Conservation (phyloP, 176 grass and related monocot species). For the Tillandsia leiboldiana region DNA sequence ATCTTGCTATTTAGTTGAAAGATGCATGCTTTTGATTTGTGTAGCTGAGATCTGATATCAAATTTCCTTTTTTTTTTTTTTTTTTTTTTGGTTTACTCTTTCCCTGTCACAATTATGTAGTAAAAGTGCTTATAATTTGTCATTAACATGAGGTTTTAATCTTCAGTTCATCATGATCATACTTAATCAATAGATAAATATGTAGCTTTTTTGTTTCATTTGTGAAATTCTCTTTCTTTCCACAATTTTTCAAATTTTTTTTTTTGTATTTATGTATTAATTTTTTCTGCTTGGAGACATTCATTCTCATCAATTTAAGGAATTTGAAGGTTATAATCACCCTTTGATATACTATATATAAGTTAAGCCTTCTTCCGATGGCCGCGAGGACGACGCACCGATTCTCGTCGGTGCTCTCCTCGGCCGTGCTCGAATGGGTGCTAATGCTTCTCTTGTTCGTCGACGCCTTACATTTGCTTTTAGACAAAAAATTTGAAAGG, state of each 20-base stretch:
- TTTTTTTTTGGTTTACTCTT: background rate
- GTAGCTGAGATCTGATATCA: background rate
- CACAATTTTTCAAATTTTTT: too few species aligned
- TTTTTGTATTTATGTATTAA: background rate
- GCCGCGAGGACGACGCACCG: background rate
- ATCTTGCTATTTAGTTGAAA: background rate
- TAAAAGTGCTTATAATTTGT: too few species aligned
- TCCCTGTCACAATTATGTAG: background rate
- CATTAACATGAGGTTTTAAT: too few species aligned
- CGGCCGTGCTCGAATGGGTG: constrained; percentile 60
- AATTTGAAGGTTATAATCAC: background rate
- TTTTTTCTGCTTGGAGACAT: background rate
- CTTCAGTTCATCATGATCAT: too few species aligned
- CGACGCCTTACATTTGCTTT: constrained; percentile 52
- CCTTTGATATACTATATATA: background rate
- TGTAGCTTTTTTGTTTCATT: background rate
- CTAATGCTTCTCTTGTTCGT: constrained; percentile 76
- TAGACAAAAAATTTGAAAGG: too few species aligned
- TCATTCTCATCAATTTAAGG: background rate
- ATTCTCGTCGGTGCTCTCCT: constrained; percentile 38
- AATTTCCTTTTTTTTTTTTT: background rate
- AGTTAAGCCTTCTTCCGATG: background rate
- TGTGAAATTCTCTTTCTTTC: background rate
- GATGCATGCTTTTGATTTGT: background rate
- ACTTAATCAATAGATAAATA: background rate